Evolutionary conservation across 345 rosid species (phyloP), one percentile per base, ranked within the genome.

Genomic region (Euphorbia pulcherrima): DNA sequence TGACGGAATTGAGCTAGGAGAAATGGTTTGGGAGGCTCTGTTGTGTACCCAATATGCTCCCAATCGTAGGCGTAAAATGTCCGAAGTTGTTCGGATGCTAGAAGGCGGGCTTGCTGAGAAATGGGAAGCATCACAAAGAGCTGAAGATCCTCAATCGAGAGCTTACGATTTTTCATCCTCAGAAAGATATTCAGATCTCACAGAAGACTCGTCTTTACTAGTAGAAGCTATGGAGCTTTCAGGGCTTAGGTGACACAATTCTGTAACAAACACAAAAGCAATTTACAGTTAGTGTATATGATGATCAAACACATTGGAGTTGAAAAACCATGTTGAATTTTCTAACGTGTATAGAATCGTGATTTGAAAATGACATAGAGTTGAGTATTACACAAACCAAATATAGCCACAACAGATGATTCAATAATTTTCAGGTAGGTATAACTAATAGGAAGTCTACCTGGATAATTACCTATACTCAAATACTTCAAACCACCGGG

Each of bases 41-140:
- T 73, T 95, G 58, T 88, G 97, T 50, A 92, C 96, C 40, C 92
- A 95, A 60, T 79, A 87, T 79, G 90, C 86, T 75, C 97, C 93
- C 1, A 74, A 83, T 70, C 86, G 82, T 28, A 86, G 97, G 77
- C 99, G 96, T 1, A 92, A 84, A 68, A 95, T 95, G 97, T 90
- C 97, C 0, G 93, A 95, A 82, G 97, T 89, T 50, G 92, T 94
- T 37, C 83, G 96, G 62, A 94, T 94, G 97, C 84, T 94, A 1
- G 92, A 91, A 84, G 99, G 99, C 69, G 98, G 96, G 27, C 87
- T 93, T 1, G 97, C 90, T 4, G 97, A 93, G 78, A 93, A 85
- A 77, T 89, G 99, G 97, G 97, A 92, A 79, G 97, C 97, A 77
- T 83, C 96, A 70, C 97, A 87, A 78, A 85, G 85, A 78, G 85